phyloP scores from a whole-genome alignment of 2,329 filamentous ascomycete species.

The Colletotrichum lindemuthianum region DNA sequence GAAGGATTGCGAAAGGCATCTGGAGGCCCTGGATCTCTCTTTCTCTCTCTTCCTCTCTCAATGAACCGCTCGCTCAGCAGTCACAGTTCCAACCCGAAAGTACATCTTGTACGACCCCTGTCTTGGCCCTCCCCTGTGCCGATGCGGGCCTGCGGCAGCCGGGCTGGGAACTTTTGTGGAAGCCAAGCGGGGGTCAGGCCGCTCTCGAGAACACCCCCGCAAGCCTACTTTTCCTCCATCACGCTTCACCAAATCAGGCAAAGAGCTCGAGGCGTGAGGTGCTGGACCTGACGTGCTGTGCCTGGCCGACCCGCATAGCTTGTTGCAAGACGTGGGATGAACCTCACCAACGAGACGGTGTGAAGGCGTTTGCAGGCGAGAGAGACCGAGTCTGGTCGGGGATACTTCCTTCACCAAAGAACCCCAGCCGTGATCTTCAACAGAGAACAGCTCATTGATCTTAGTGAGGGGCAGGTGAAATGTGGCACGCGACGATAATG shows the following conservation, averaged over 20 bases:
- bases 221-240: conserved; percentile 7
- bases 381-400: conserved; percentile 12
- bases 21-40: conserved; percentile 8
- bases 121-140: conserved; percentile 27
- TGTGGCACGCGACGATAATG: not conserved
- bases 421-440: conserved; percentile 27
- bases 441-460: conserved; percentile 17
- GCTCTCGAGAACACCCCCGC: conserved; percentile 26
- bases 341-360: not conserved
- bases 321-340: conserved; percentile 19
- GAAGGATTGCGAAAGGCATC: conserved; percentile 12
- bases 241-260: conserved; percentile 27
- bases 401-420: conserved; percentile 13
- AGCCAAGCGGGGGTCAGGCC: conserved; percentile 32
- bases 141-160: conserved; percentile 35
- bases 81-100: not conserved
- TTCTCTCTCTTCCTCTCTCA: too few relatives aligned
- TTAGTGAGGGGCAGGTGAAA: conserved; percentile 10
- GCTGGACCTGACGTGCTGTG: conserved; percentile 13
- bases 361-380: conserved; percentile 5
- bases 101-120: conserved; percentile 20
- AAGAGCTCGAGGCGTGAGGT: conserved; percentile 28
- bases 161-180: conserved; percentile 36
- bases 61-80: conserved; percentile 6
- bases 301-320: conserved; percentile 24